These are phyloP conservation scores for Cryphonectria carpinicola DNA, from an alignment of 2,329 filamentous ascomycete genomes.

Conservation along the genomic window DNA sequence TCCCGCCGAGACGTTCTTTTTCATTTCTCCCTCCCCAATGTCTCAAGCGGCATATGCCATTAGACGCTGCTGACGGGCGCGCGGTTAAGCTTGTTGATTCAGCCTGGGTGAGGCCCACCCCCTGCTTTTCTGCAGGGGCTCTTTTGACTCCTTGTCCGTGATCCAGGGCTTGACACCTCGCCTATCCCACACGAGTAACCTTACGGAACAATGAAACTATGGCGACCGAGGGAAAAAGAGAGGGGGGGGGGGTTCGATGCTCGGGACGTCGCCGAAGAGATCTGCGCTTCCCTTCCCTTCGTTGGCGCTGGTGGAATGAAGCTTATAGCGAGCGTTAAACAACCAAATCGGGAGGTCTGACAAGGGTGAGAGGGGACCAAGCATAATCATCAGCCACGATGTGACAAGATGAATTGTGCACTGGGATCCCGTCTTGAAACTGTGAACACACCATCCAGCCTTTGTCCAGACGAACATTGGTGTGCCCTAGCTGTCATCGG, in stretches of 20 bases:
- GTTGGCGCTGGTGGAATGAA: background rate
- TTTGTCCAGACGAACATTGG: background rate
- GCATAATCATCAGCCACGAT: background rate
- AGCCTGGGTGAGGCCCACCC: background rate
- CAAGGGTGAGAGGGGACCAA: background rate
- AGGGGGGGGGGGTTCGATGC: background rate
- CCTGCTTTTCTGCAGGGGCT: background rate
- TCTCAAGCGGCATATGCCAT: background rate
- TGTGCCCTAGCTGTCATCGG: slow-evolving; percentile 8
- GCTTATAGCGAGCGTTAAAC: background rate
- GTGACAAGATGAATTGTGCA: background rate
- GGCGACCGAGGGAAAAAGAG: background rate
- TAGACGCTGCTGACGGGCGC: background rate
- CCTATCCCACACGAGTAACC: background rate
- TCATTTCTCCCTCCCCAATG: background rate
- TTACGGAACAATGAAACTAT: background rate
- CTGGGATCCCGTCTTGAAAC: background rate
- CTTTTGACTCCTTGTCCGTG: background rate
- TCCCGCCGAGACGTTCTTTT: too few species aligned
- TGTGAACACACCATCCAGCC: background rate
- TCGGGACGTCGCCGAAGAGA: slow-evolving; percentile 1
- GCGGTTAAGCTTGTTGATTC: background rate
- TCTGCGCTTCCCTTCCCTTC: background rate
- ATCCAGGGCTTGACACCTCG: background rate
- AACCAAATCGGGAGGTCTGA: background rate